Percentiles rank a stretch among this genome's conserved stretches.
phyloP scores from a whole-genome alignment of 345 rosid species.

The Microthlaspi erraticum region DNA sequence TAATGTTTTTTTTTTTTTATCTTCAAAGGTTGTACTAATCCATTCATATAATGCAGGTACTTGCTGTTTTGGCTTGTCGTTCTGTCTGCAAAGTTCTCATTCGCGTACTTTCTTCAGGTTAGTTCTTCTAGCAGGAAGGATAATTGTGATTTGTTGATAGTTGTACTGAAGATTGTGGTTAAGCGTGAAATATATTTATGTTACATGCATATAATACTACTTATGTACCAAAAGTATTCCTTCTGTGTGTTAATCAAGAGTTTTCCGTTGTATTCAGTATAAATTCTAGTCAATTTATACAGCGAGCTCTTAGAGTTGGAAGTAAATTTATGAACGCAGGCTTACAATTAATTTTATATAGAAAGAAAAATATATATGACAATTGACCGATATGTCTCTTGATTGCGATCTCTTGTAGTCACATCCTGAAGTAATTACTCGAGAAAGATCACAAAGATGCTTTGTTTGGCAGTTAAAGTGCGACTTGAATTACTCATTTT shows the following conservation, averaged over 20 bases:
- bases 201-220: constrained; percentile 19
- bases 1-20: not conserved
- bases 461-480: constrained; percentile 27
- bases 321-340: constrained; percentile 23
- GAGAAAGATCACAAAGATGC: constrained; percentile 18
- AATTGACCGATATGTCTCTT: not conserved
- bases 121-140: constrained; percentile 37
- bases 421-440: constrained; percentile 20
- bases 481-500: constrained; percentile 14
- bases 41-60: constrained; percentile 61
- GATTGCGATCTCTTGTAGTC: constrained; percentile 27
- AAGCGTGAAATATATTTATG: not conserved
- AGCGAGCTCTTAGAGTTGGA: constrained; percentile 19
- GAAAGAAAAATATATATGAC: constrained; percentile 14
- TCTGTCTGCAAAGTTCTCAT: constrained; percentile 80
- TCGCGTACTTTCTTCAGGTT: constrained; percentile 94
- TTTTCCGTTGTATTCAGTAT: constrained; percentile 16
- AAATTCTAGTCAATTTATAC: constrained; percentile 13
- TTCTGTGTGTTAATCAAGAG: constrained; percentile 6
- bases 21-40: constrained; percentile 18
- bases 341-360: not conserved
- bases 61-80: constrained; percentile 88
- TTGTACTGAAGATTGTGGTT: constrained; percentile 24
- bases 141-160: constrained; percentile 14
- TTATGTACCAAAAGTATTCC: constrained; percentile 10